Evolutionary conservation across 768 basidiomycete species (phyloP), one percentile per base, ranked within the genome.

Genomic region (Suillus sp.): DNA sequence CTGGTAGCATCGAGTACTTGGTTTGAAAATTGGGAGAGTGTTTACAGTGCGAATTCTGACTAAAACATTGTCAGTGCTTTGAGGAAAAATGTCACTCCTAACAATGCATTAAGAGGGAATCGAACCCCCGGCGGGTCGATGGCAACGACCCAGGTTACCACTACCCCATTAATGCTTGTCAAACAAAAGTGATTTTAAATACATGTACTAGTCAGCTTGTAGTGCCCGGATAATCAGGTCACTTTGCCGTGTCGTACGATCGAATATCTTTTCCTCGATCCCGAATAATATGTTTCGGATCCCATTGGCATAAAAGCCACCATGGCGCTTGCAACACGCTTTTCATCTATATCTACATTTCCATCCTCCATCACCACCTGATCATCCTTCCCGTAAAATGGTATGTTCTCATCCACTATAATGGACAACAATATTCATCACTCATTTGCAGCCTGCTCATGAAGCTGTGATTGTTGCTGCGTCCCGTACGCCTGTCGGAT

Each of bases 391-490:
- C 60, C 83, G 85, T 68, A 68, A 81, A 55, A 88, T 88, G 87
- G 86, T 86, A 64, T 35, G 78, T 75, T 47, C 55, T 16, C 37
- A 45, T 47, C 38, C 16, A 48, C 54, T n/a, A 32, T 35, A 34
- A 8, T 18, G 10, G 4, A 40, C 14, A 3, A 16, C 20, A 40
- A 11, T 13, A n/a, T 22, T 13, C 11, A 10, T 53, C 59, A 47
- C 65, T 40, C 59, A n/a, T n/a, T 57, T n/a, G 1, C 69, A 77
- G 75, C 74, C 75, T 61, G 78, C 84, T 63, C 86, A 88, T 80
- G 90, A 95, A 89, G 91, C 87, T 64, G 93, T 95, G 79, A 96
- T 98, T 79, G 91, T 97, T 70, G 88, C 93, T 70, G 96, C 94
- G 37, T 88, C 91, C 62, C 89, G 97, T 67, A 99, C 97, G 18